phyloP scores from a whole-genome alignment of 75 land plant species.

The Chamaecyparis obtusa region DNA sequence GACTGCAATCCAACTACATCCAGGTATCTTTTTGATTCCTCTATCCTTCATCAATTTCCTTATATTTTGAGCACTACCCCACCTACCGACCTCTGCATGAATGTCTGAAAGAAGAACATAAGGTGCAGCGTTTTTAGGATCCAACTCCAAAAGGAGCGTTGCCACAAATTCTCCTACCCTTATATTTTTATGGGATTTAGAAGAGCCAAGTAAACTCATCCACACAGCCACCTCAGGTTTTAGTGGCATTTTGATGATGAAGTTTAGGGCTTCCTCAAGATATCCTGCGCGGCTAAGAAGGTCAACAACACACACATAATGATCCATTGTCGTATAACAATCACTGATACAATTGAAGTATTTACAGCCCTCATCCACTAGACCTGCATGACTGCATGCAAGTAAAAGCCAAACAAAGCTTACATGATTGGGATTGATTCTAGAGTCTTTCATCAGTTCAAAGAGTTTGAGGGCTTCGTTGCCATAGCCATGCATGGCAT shows the following conservation, averaged over 20 bases:
- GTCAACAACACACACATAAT: constrained; percentile 25
- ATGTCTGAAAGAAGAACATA: constrained; percentile 28
- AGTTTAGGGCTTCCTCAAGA: constrained; percentile 20
- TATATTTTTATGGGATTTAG: constrained; percentile 15
- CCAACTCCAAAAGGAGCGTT: constrained; percentile 14
- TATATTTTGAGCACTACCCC: constrained; percentile 15
- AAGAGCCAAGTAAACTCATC: constrained; percentile 27
- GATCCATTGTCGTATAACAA: constrained; percentile 15
- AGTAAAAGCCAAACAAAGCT: not conserved
- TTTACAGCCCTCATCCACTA: not conserved
- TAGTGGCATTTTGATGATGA: constrained; percentile 15
- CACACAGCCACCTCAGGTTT: constrained; percentile 8
- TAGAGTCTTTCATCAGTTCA: not conserved
- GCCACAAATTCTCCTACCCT: constrained; percentile 21
- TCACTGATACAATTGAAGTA: constrained; percentile 5
- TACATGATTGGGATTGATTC: not conserved
- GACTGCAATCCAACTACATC: constrained; percentile 25
- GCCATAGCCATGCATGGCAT: not conserved
- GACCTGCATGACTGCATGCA: constrained; percentile 12
- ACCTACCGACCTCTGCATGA: constrained; percentile 17
- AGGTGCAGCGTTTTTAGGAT: constrained; percentile 10
- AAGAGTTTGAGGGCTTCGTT: constrained; percentile 9
- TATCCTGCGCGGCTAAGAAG: constrained; percentile 25
- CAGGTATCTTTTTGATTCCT: not conserved
- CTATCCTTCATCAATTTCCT: constrained; percentile 14